Percentiles rank a stretch among this genome's conserved stretches.
Conservation (phyloP, 768 basidiomycete species). For the Dioszegia aurantiaca region DNA sequence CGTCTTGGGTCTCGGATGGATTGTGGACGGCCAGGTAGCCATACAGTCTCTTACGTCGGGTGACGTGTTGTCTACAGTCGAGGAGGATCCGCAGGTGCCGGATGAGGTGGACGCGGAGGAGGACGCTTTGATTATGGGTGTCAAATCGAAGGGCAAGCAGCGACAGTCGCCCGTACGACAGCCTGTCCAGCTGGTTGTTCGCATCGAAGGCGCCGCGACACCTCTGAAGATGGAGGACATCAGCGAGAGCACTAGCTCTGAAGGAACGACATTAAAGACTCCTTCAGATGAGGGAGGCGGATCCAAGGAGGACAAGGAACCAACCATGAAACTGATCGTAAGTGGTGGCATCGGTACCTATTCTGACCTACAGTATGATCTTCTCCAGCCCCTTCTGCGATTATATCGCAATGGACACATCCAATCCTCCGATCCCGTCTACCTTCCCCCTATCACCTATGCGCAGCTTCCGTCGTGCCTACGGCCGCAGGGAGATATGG, state of each 20-base stretch:
- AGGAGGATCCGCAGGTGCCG: too few relatives aligned
- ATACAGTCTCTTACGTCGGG: not conserved
- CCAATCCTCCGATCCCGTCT: conserved; percentile 36
- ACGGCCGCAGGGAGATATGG: conserved; percentile 26
- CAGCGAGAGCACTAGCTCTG: conserved; percentile 5
- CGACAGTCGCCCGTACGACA: not conserved
- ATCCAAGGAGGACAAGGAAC: conserved; percentile 8
- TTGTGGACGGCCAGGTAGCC: conserved; percentile 26
- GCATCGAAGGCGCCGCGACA: not conserved
- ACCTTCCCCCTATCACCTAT: conserved; percentile 35
- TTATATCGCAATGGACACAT: conserved; percentile 43
- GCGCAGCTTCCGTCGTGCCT: conserved; percentile 26
- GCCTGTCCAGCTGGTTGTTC: not conserved
- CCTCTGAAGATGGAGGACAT: not conserved
- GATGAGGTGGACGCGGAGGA: conserved; percentile 11
- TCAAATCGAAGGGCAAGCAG: conserved; percentile 11
- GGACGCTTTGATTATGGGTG: conserved; percentile 8
- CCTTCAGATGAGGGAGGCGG: conserved; percentile 1
- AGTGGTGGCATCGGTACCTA: not conserved
- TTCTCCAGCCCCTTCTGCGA: conserved; percentile 33
- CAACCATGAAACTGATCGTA: conserved; percentile 30
- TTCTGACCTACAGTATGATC: conserved; percentile 21
- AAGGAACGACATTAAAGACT: conserved; percentile 4
- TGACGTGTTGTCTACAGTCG: not conserved
- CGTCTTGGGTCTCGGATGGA: conserved; percentile 38